phyloP scores from a whole-genome alignment of 116 monocot genomes.

The Zostera marina region DNA sequence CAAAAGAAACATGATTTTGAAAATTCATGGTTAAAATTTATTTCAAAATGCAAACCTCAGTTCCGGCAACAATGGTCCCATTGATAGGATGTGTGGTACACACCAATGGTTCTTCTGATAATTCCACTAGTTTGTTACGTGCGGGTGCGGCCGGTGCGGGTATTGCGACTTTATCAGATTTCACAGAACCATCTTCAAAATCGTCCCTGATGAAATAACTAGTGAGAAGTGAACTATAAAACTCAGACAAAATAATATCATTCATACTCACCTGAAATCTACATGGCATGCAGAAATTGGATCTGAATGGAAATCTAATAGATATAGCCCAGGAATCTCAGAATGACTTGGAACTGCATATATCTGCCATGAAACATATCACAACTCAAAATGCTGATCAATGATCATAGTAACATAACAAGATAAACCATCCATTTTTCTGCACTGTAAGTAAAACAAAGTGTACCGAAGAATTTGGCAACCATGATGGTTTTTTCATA shows the following conservation, averaged over 20 bases:
- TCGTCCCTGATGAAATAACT: conserved; percentile 5
- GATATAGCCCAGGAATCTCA: conserved; percentile 19
- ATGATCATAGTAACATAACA: neutral
- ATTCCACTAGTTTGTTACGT: conserved; percentile 7
- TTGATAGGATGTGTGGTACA: conserved; percentile 59
- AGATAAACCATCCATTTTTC: too few relatives aligned
- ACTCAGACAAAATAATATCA: neutral
- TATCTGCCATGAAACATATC: conserved; percentile 15
- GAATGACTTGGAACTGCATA: conserved; percentile 34
- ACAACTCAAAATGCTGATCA: neutral
- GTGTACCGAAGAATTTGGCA: conserved; percentile 57
- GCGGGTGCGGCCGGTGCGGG: neutral
- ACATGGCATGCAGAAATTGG: conserved; percentile 41
- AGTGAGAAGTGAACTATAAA: neutral
- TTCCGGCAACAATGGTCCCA: conserved; percentile 53
- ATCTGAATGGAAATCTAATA: conserved; percentile 37
- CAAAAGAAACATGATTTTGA: too few relatives aligned
- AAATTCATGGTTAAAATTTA: too few relatives aligned
- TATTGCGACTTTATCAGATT: neutral
- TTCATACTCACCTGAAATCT: conserved; percentile 26
- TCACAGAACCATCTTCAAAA: neutral
- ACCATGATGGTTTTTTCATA: conserved; percentile 65
- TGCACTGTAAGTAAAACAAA: neutral
- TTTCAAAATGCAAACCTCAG: conserved; percentile 33
- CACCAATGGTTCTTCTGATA: conserved; percentile 18